These are phyloP conservation scores for Coniochaeta ligniaria DNA, from an alignment of 2,329 filamentous ascomycete species.

Conservation along the genomic window DNA sequence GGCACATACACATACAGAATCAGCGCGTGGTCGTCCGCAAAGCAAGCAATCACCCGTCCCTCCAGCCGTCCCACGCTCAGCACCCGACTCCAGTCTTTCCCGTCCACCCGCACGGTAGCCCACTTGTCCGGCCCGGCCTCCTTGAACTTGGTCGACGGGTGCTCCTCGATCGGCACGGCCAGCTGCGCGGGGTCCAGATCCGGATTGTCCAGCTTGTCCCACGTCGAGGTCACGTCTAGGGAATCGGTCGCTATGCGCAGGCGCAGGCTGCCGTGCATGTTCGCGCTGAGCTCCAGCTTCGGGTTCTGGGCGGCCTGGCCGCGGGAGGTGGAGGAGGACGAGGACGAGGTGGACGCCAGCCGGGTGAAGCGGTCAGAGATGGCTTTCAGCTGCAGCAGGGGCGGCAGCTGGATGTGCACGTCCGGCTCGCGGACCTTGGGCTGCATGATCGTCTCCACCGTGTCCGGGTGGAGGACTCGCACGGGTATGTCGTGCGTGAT, in stretches of 20 bases:
- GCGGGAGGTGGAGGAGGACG: slow-evolving; percentile 19
- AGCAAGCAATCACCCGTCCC: slow-evolving; percentile 87
- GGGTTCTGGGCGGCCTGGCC: slow-evolving; percentile 32
- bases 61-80: slow-evolving; percentile 85
- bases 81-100: slow-evolving; percentile 90
- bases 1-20: slow-evolving; percentile 79
- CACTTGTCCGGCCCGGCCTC: slow-evolving; percentile 73
- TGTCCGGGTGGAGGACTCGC: slow-evolving; percentile 73
- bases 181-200: slow-evolving; percentile 75
- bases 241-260: slow-evolving; percentile 77
- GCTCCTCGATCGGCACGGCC: slow-evolving; percentile 63
- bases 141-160: slow-evolving; percentile 75
- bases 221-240: slow-evolving; percentile 76
- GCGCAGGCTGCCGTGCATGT: slow-evolving; percentile 84
- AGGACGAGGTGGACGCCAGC: slow-evolving; percentile 52
- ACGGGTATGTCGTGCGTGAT: slow-evolving; percentile 97
- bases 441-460: slow-evolving; percentile 90
- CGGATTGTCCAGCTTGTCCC: slow-evolving; percentile 81
- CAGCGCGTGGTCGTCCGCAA: slow-evolving; percentile 71
- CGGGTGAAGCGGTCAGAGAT: slow-evolving; percentile 95
- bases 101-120: slow-evolving; percentile 87
- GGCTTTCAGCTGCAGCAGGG: slow-evolving; percentile 80
- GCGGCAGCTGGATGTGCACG: slow-evolving; percentile 86
- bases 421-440: slow-evolving; percentile 86
- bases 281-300: slow-evolving; percentile 80